These are phyloP conservation scores for Anethum foeniculum DNA, from an alignment of 140 eudicot species.

Conservation along the genomic window DNA sequence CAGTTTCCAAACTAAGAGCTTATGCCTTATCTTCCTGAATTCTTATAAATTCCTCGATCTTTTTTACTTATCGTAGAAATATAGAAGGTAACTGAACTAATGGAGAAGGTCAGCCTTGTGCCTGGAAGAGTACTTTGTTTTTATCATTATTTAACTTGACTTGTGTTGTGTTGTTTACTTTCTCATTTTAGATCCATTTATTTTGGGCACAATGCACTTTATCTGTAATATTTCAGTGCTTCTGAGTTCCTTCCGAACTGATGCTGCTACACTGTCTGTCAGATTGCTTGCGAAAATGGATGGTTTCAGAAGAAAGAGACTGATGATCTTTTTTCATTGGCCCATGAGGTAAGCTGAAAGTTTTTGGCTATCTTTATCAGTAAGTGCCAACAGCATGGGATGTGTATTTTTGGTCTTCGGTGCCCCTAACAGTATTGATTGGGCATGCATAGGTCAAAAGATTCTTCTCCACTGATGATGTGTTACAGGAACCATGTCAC, in stretches of 20 bases:
- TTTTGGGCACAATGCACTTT: background rate
- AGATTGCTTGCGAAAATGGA: slow-evolving; percentile 46
- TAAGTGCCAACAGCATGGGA: background rate
- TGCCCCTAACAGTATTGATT: slow-evolving; percentile 9
- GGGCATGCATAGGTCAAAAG: slow-evolving; percentile 22
- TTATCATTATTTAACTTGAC: background rate
- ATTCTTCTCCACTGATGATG: slow-evolving; percentile 17
- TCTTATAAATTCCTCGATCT: background rate
- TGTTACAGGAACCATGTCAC: slow-evolving; percentile 21
- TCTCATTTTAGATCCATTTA: background rate
- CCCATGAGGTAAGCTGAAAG: slow-evolving; percentile 29
- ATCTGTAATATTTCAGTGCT: background rate
- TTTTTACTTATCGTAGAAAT: background rate
- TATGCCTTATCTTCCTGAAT: background rate
- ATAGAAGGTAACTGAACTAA: background rate
- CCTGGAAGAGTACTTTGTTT: background rate
- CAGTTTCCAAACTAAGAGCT: background rate
- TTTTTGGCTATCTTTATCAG: slow-evolving; percentile 1
- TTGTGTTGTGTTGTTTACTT: background rate
- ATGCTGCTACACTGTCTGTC: background rate
- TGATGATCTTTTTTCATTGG: slow-evolving; percentile 26
- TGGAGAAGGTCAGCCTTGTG: background rate
- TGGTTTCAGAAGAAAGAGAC: slow-evolving; percentile 33
- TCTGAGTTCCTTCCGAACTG: background rate
- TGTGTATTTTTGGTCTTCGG: background rate